Conservation (phyloP, 306 rosid genomes). For the Vigna trinervia region DNA sequence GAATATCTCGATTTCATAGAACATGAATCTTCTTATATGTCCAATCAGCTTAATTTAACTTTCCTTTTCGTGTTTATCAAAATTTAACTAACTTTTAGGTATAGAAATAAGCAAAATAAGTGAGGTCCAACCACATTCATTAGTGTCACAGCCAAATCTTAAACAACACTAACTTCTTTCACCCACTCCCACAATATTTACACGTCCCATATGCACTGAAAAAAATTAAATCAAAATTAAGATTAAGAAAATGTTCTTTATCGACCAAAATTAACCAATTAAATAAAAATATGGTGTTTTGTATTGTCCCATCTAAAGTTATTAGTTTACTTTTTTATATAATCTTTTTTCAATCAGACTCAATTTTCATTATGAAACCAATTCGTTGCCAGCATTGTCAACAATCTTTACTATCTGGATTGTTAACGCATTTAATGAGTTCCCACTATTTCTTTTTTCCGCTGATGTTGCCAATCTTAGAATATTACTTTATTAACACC, state of each 20-base stretch:
- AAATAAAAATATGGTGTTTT: no score
- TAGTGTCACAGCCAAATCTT: slow-evolving; percentile 41
- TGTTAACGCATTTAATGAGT: background rate
- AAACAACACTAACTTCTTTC: slow-evolving; percentile 4
- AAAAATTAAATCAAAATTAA: no score
- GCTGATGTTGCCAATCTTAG: background rate
- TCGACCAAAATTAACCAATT: no score
- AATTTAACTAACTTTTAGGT: slow-evolving; percentile 23
- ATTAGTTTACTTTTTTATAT: no score
- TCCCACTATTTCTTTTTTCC: background rate
- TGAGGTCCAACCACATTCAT: slow-evolving; percentile 30
- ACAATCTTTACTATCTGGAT: no score
- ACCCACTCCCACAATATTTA: background rate
- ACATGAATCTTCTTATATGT: background rate
- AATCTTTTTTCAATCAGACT: no score
- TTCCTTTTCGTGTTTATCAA: slow-evolving; percentile 20
- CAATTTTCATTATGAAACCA: no score
- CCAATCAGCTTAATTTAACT: slow-evolving; percentile 20
- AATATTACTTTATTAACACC: background rate
- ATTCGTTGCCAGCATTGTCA: no score
- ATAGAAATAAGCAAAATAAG: slow-evolving; percentile 26
- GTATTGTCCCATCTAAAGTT: no score
- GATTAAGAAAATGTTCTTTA: no score
- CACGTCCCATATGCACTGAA: no score
- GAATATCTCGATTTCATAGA: slow-evolving; percentile 30